Percentiles rank a stretch among this genome's conserved stretches.
Conservation (phyloP, 202 grass and related monocot species). For the Eragrostis tef region DNA sequence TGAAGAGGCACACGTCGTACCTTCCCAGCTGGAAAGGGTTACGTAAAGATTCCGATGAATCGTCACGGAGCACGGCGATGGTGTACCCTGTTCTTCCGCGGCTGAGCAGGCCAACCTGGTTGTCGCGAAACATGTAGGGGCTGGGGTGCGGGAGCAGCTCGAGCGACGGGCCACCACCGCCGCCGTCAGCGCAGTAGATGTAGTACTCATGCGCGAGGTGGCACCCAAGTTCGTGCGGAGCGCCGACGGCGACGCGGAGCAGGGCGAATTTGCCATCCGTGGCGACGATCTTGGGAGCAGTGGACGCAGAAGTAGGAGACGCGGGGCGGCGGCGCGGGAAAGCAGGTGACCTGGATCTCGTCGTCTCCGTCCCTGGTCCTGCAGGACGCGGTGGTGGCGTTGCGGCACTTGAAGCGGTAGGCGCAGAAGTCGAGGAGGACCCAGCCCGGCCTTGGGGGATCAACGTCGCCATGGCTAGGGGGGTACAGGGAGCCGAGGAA, state of each 20-base stretch:
- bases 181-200: not conserved
- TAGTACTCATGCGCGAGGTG: not conserved
- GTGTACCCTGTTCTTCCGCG: no score
- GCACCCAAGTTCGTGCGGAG: not conserved
- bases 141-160: no score
- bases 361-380: not conserved
- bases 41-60: no score
- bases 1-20: no score
- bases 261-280: not conserved
- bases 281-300: not conserved
- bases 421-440: not conserved
- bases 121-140: no score
- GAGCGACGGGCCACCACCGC: no score
- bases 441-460: not conserved
- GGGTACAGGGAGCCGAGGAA: not conserved
- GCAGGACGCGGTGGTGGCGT: not conserved
- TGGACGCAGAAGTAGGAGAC: not conserved
- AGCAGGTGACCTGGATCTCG: not conserved
- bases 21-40: no score
- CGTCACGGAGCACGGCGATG: no score
- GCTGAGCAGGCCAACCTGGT: no score
- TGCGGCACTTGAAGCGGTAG: not conserved
- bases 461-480: not conserved
- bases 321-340: not conserved
- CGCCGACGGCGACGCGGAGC: not conserved